Evolutionary conservation across 2,329 filamentous ascomycete genomes (phyloP).

Genomic region (Fusarium piperis): DNA sequence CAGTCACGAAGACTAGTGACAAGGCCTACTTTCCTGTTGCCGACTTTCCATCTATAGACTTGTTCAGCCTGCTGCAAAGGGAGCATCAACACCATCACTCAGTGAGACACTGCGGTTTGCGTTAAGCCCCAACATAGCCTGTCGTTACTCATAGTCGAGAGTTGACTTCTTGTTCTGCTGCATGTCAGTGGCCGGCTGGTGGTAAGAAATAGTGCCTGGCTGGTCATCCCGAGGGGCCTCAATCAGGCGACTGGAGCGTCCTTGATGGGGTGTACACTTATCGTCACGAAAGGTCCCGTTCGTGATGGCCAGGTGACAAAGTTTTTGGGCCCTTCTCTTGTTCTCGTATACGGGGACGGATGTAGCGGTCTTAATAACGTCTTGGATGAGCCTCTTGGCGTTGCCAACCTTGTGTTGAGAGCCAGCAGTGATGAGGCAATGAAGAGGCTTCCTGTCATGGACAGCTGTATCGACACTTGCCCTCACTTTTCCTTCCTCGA

Average conservation of each 20-base stretch:
- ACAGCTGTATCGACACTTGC: slow-evolving; percentile 65
- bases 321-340: slow-evolving; percentile 81
- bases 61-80: slow-evolving; percentile 54
- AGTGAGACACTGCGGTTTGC: background rate
- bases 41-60: slow-evolving; percentile 87
- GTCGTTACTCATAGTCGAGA: background rate
- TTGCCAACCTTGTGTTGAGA: slow-evolving; percentile 81
- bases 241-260: background rate
- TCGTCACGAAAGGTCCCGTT: slow-evolving; percentile 86
- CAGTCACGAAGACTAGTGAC: slow-evolving; percentile 78
- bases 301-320: slow-evolving; percentile 79
- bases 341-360: slow-evolving; percentile 81
- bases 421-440: slow-evolving; percentile 84
- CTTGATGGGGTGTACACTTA: slow-evolving; percentile 51
- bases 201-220: no score
- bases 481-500: slow-evolving; percentile 73
- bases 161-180: background rate
- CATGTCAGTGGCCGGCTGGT: background rate
- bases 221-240: background rate
- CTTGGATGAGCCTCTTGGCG: slow-evolving; percentile 79
- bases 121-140: background rate
- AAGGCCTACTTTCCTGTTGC: slow-evolving; percentile 87
- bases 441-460: slow-evolving; percentile 77
- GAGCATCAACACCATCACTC: no score
- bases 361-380: slow-evolving; percentile 55